A percentile compares a stretch with the other conserved stretches of the same genome.
These are phyloP conservation scores for Leccinellum luteum DNA, from an alignment of 768 basidiomycete species.

Conservation along the genomic window DNA sequence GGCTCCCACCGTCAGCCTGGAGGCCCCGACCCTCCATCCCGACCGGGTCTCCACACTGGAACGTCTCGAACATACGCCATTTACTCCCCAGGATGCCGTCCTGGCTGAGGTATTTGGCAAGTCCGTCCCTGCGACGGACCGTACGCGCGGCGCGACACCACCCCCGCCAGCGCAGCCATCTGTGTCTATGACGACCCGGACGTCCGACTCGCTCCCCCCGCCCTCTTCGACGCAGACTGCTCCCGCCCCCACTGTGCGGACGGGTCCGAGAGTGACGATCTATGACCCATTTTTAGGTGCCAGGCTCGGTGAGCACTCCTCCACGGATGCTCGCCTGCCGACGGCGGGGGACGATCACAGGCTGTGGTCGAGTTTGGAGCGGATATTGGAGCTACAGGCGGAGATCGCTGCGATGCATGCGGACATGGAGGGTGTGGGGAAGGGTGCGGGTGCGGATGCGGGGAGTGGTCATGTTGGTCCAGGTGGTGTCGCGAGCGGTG, in stretches of 20 bases:
- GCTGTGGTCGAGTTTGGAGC: constrained; percentile 66
- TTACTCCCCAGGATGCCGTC: constrained; percentile 63
- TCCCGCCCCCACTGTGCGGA: not conserved
- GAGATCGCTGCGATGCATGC: constrained; percentile 71
- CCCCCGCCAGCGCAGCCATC: constrained; percentile 11
- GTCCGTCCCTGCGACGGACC: constrained; percentile 5
- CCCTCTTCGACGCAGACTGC: constrained; percentile 6
- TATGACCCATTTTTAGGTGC: constrained; percentile 35
- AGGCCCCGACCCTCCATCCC: not conserved
- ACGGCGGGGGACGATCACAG: constrained; percentile 42
- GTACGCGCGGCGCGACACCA: not conserved
- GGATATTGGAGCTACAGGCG: constrained; percentile 68
- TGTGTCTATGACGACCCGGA: constrained; percentile 3
- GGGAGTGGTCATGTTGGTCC: constrained; percentile 8
- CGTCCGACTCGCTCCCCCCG: constrained; percentile 14
- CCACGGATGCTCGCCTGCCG: constrained; percentile 8
- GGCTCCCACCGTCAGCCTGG: constrained; percentile 7
- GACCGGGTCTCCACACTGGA: not conserved
- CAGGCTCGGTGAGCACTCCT: constrained; percentile 21
- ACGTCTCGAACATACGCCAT: constrained; percentile 6
- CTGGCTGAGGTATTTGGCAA: constrained; percentile 42
- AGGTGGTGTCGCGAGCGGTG: not conserved
- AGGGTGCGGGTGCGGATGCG: not conserved
- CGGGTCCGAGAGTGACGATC: constrained; percentile 18
- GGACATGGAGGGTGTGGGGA: constrained; percentile 64